Percentiles rank a stretch among this genome's conserved stretches.
These are phyloP conservation scores for Fusarium torreyae DNA, from an alignment of 2,329 filamentous ascomycete species.

Conservation along the genomic window DNA sequence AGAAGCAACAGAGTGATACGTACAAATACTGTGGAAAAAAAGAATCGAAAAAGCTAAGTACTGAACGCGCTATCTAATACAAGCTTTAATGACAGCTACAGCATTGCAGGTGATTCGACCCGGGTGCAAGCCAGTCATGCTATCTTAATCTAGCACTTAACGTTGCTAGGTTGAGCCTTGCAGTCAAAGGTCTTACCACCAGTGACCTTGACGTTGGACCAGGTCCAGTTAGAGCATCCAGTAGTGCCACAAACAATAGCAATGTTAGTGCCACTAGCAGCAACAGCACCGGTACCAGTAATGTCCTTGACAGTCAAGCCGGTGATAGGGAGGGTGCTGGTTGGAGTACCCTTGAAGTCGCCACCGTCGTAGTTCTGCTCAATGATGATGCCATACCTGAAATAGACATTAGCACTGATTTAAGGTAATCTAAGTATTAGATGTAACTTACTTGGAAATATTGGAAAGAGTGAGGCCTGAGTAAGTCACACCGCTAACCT, in stretches of 20 bases:
- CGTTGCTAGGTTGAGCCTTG: too few species aligned
- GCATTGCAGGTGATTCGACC: too few species aligned
- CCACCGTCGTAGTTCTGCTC: constrained; percentile 64
- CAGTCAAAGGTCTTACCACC: constrained; percentile 56
- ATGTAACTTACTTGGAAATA: constrained; percentile 52
- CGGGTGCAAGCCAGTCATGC: too few species aligned
- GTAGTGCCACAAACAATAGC: constrained; percentile 67
- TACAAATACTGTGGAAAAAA: too few species aligned
- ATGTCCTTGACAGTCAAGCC: constrained; percentile 59
- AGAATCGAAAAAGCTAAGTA: too few species aligned
- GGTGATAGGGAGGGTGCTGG: constrained; percentile 65
- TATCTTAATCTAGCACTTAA: too few species aligned
- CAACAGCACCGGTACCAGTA: constrained; percentile 57
- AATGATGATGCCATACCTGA: constrained; percentile 53
- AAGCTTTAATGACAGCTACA: too few species aligned
- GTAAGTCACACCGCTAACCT: constrained; percentile 60
- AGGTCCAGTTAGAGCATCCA: constrained; percentile 65
- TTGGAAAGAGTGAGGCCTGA: constrained; percentile 58
- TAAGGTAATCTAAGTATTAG: too few species aligned
- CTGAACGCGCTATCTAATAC: too few species aligned
- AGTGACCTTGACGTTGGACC: constrained; percentile 62
- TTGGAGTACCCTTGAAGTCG: constrained; percentile 58
- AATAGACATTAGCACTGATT: neutral
- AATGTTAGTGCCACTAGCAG: constrained; percentile 56
- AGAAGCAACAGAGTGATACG: too few species aligned